Conservation (phyloP, 257 asterid genomes). For the Solanum sitiens region DNA sequence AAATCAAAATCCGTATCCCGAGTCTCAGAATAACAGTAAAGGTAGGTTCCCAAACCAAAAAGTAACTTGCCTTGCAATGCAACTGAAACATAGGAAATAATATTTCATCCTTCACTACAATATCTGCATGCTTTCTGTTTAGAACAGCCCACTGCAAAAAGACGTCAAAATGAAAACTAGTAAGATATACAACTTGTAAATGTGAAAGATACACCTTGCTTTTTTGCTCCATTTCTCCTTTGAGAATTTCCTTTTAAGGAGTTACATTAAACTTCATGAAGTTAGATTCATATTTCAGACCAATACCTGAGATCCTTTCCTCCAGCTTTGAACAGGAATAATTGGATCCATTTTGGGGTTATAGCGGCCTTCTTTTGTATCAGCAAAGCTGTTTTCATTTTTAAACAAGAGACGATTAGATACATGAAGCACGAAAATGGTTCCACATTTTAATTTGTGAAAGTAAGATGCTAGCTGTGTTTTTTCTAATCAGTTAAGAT, state of each 20-base stretch:
- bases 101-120: slow-evolving; percentile 63
- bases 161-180: not conserved
- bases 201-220: not conserved
- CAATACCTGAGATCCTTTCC: slow-evolving; percentile 97
- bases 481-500: not conserved
- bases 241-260: not conserved
- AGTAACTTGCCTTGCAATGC: slow-evolving; percentile 82
- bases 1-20: not conserved
- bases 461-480: not conserved
- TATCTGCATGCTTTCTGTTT: slow-evolving; percentile 81
- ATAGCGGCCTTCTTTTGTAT: slow-evolving; percentile 83
- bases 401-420: not conserved
- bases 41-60: not conserved
- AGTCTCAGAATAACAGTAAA: not conserved
- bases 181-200: not conserved
- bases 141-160: slow-evolving; percentile 87
- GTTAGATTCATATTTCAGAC: not conserved
- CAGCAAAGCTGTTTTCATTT: slow-evolving; percentile 68
- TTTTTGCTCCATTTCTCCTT: not conserved
- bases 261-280: not conserved
- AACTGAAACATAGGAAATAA: slow-evolving; percentile 69
- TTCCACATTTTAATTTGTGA: not conserved
- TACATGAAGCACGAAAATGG: not conserved
- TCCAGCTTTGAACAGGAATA: slow-evolving; percentile 73
- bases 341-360: slow-evolving; percentile 94